These are phyloP conservation scores for Nemania sp. DNA, from an alignment of 2,329 filamentous ascomycete species.

Conservation along the genomic window DNA sequence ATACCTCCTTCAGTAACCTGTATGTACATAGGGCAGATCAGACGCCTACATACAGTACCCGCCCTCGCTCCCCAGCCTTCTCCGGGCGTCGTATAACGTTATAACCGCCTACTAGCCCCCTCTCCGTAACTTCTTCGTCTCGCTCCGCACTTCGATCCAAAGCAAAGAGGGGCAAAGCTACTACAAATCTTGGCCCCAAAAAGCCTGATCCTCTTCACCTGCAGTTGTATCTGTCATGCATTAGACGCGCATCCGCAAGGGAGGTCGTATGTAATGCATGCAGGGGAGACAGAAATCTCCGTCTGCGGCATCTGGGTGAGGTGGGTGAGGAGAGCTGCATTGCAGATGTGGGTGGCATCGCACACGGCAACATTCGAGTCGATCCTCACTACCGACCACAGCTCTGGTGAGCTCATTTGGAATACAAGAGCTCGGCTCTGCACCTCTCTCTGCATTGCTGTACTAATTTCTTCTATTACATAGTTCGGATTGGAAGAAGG, in stretches of 20 bases:
- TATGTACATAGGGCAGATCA: not conserved
- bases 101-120: not conserved
- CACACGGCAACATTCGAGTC: conserved; percentile 29
- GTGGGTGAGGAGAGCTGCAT: conserved; percentile 29
- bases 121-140: conserved; percentile 16
- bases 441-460: not conserved
- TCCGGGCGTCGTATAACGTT: conserved; percentile 1
- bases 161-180: conserved; percentile 29
- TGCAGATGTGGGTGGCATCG: conserved; percentile 36
- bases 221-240: conserved; percentile 36
- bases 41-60: not conserved
- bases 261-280: conserved; percentile 38
- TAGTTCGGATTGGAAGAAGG: not conserved
- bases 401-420: not conserved
- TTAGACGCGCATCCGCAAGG: conserved; percentile 33
- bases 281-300: conserved; percentile 38
- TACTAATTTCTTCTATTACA: too few species aligned
- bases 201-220: conserved; percentile 34
- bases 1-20: not conserved
- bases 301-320: conserved; percentile 29
- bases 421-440: not conserved
- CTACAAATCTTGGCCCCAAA: conserved; percentile 31
- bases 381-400: conserved; percentile 20
- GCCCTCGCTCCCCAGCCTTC: not conserved
- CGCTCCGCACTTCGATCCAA: conserved; percentile 20